Evolutionary conservation across 176 grass and related monocot genomes (phyloP), one percentile per base, ranked within the genome.

Genomic region (Poa annua): DNA sequence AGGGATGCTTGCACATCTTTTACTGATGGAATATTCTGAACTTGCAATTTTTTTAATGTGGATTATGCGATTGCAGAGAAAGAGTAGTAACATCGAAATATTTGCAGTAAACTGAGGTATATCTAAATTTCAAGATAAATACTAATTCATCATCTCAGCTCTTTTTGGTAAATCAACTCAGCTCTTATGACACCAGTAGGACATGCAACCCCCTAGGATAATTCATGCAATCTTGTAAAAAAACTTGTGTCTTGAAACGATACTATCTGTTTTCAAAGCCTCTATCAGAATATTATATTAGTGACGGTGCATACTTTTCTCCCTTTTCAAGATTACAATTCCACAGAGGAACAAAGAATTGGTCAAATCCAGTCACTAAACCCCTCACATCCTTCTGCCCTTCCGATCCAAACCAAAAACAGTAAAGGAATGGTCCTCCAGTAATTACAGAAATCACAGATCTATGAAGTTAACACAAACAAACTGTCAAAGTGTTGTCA

Each of bases 361-460:
- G 22, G 57, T 52, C 12, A 67, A 69, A 26, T 22, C 49, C 79
- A 83, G 75, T 66, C 74, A 82, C n/a, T 19, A 74, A 55, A 57
- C 65, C 15, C 20, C 65, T 38, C 79, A 63, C 72, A 89, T 49
- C 21, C 9, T 74, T 79, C 51, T 60, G 57, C 60, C 82, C 85
- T 88, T 85, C 85, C 59, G 42, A 57, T 63, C 53, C 82, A 93
- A 88, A 83, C 85, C 75, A 93, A 93, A 90, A 90, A 83, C 69
- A 90, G 33, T 69, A 60, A 50, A 55, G 56, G 38, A 93, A 90
- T 79, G 88, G 61, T 74, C 38, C 36, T 56, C 55, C 33, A 41
- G 35, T 82, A 78, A 49, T 88, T 88, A 81, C 77, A 88, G 13
- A 80, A 80, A 63, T 85, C 38, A 78, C 32, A 74, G 8, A 26